Evolutionary conservation across 257 asterid species (phyloP), one percentile per base, ranked within the genome.

Genomic region (Rubia yunnanensis): DNA sequence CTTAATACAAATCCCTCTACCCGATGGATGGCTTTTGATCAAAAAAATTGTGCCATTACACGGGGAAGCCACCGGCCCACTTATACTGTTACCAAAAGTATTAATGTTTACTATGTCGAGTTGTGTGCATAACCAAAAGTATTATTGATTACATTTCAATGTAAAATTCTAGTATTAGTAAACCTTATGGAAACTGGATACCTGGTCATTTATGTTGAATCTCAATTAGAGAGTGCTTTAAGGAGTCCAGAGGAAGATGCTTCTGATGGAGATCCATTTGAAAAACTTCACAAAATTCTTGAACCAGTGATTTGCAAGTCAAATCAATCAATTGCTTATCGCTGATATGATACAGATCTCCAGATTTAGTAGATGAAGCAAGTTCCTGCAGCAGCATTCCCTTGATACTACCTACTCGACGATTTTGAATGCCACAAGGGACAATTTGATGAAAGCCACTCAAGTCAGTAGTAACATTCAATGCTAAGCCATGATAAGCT

Each of bases 371-470:
- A 26, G 65, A 69, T 1, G n/a, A 32, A 24, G 41, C 18, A 28
- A 41, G 17, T 63, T 78, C 81, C 22, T 49, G 22, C 20, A 85
- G 77, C 64, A 89, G 75, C 52, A 44, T 44, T 23, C 72, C 78
- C 70, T 87, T 88, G 66, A 92, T 70, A 70, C 87, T 84, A 68
- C 94, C 99, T 57, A 92, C 96, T 76, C 52, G 78, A 32, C 86
- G 94, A 81, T 82, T 90, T 41, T 62, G 78, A 64, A 92, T 89
- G 61, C 99, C 99, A 68, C 97, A 92, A 0, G 96, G 97, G 61
- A 86, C 81, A 27, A 86, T 90, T 73, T 26, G 82, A 46, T 75
- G 72, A 73, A 90, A 90, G 34, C 95, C 85, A 10, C 78, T 38
- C 54, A 81, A 23, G 73, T 90, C 85, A 22, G 95, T 86, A 71